Evolutionary conservation across 2,329 filamentous ascomycete species (phyloP).

Genomic region (Calonectria fujianensis): DNA sequence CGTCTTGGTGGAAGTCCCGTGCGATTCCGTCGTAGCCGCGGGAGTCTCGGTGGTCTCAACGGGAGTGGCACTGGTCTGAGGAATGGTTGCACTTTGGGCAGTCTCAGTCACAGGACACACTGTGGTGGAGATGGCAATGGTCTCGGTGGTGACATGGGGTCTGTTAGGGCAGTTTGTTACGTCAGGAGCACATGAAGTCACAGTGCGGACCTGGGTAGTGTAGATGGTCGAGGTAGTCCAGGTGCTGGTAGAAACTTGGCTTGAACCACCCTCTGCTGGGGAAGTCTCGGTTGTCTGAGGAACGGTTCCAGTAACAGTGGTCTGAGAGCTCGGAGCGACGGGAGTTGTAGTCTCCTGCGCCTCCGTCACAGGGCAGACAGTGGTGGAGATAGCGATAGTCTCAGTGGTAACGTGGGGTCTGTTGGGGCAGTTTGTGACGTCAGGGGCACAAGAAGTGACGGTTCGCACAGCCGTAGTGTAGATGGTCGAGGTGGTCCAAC

Average conservation of each 20-base stretch:
- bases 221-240: constrained; percentile 60
- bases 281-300: background rate
- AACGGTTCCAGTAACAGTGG: background rate
- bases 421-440: constrained; percentile 17
- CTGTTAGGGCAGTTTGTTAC: constrained; percentile 57
- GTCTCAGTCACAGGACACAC: constrained; percentile 18
- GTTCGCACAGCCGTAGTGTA: constrained; percentile 1
- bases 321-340: background rate
- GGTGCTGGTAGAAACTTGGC: background rate
- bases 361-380: constrained; percentile 7
- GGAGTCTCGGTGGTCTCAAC: background rate
- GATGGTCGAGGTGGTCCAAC: constrained; percentile 4
- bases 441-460: constrained; percentile 10
- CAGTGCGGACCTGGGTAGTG: constrained; percentile 54
- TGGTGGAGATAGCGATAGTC: constrained; percentile 11
- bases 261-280: background rate
- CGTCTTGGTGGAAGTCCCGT: background rate
- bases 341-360: background rate
- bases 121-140: constrained; percentile 60
- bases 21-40: background rate
- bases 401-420: constrained; percentile 10
- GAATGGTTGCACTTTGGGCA: background rate
- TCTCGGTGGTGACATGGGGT: constrained; percentile 52
- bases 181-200: constrained; percentile 56
- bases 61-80: background rate